Base-by-base conservation (phyloP, 2,329 filamentous ascomycete genomes). In the Colletotrichum tanaceti region DNA sequence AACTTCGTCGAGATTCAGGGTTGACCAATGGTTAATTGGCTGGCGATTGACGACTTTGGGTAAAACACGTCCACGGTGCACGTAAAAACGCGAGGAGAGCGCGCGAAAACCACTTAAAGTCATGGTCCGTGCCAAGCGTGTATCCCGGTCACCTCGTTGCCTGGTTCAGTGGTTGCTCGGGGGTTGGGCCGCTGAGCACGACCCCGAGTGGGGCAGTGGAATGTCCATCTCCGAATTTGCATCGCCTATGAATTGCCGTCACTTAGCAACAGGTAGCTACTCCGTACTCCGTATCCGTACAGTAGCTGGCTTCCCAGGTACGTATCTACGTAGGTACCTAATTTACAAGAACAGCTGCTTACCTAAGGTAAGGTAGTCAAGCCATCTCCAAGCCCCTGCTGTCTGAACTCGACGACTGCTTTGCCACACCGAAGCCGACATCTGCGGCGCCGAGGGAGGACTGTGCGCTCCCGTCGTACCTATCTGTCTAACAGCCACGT, bases 71-170 rank as follows among this genome's bases (percentile, higher is more conserved):
- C 62, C 64, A 63, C 62, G 72, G 63, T 70, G 50, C 71, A 72
- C 72, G 72, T 72, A 68, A 68, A 66, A 68, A 73, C 72, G 72
- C 72, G 72, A 71, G 55, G 66, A 59, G 41, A 62, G 50, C 59
- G 66, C 69, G 65, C 66, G 70, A 68, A 58, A 61, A 69, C 57
- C 68, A 71, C 68, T 72, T 70, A 70, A 72, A 53, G 20, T 24
- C 5, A 16, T 57, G 71, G 70, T 49, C 74, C 46, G 71, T 74
- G 68, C 73, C 70, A 20, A 6, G 14, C 70, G 70, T 70, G 70
- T 66, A 68, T 41, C 64, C 64, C 46, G 32, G 68, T 68, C 58
- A 22, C 35, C 55, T 58, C 16, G 63, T 60, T 66, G 60, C 49
- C 65, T 69, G 62, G 66, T 35, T 10, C 32, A 35, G 32, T 10